phyloP scores from a whole-genome alignment of 805 yeast species.

The Kuraishia floccosa region DNA sequence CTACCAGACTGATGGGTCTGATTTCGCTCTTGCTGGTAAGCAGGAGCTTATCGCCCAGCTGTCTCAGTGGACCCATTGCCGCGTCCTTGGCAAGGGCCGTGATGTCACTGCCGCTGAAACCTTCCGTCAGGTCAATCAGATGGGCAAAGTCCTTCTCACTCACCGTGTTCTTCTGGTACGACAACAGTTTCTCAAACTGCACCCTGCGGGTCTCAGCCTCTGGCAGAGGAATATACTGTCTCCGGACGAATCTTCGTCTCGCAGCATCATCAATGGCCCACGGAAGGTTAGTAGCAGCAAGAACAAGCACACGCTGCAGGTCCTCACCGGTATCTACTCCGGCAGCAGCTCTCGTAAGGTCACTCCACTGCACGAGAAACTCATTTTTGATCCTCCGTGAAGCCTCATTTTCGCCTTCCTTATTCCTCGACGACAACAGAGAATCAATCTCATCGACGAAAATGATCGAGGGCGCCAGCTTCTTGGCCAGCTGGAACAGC shows the following conservation, averaged over 20 bases:
- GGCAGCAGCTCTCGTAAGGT: conserved; percentile 78
- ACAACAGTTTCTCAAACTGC: conserved; percentile 58
- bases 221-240: conserved; percentile 92
- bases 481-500: conserved; percentile 72
- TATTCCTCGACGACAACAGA: conserved; percentile 63
- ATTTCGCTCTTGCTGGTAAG: conserved; percentile 61
- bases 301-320: conserved; percentile 65
- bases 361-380: conserved; percentile 91
- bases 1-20: conserved; percentile 61
- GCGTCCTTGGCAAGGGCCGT: conserved; percentile 94
- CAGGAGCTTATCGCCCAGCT: conserved; percentile 76
- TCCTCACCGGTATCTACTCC: conserved; percentile 46
- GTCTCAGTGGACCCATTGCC: conserved; percentile 94
- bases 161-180: conserved; percentile 63
- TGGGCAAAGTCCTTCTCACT: conserved; percentile 48
- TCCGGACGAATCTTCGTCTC: conserved; percentile 78
- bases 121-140: conserved; percentile 58
- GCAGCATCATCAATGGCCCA: conserved; percentile 99
- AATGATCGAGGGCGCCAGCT: conserved; percentile 83
- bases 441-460: conserved; percentile 97
- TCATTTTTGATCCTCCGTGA: conserved; percentile 86
- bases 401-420: conserved; percentile 70
- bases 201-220: conserved; percentile 70
- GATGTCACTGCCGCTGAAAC: conserved; percentile 87
- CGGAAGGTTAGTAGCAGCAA: conserved; percentile 93